phyloP scores from a whole-genome alignment of 2,329 filamentous ascomycete genomes.

The Alternaria panax region DNA sequence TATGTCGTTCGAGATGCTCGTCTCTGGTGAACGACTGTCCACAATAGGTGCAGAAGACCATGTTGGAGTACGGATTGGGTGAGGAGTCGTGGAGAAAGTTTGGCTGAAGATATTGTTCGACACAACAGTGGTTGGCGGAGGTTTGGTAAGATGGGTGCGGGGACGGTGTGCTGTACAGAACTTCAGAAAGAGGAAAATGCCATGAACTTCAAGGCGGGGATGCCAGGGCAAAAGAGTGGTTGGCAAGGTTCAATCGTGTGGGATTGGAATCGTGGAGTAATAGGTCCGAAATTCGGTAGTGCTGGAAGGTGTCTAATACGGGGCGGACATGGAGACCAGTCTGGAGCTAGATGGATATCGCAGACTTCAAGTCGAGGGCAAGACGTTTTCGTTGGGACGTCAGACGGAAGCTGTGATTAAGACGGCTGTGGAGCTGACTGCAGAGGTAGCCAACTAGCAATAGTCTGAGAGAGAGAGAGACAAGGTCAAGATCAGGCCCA shows the following conservation, averaged over 20 bases:
- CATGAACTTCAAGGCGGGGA: constrained; percentile 23
- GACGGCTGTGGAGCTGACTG: constrained; percentile 40
- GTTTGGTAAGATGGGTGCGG: constrained; percentile 2
- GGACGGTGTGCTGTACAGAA: constrained; percentile 16
- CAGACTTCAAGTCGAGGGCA: constrained; percentile 29
- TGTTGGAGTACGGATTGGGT: constrained; percentile 34
- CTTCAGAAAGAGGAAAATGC: constrained; percentile 19
- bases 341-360: constrained; percentile 30
- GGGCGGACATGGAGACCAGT: constrained; percentile 25
- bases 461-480: constrained; percentile 21
- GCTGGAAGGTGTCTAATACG: constrained; percentile 20
- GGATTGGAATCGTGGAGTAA: constrained; percentile 23
- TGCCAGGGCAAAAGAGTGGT: constrained; percentile 9
- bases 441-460: constrained; percentile 26
- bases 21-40: constrained; percentile 62
- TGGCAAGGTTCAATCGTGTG: constrained; percentile 13
- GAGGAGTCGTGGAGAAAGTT: constrained; percentile 5
- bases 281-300: constrained; percentile 20
- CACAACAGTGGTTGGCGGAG: neutral
- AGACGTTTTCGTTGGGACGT: constrained; percentile 30
- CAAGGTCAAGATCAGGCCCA: constrained; percentile 20
- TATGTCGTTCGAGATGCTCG: constrained; percentile 61
- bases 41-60: constrained; percentile 64
- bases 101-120: neutral
- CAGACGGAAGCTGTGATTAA: constrained; percentile 32